Base-by-base conservation (phyloP, 805 yeast species). In the Kazachstania psychrophila region DNA sequence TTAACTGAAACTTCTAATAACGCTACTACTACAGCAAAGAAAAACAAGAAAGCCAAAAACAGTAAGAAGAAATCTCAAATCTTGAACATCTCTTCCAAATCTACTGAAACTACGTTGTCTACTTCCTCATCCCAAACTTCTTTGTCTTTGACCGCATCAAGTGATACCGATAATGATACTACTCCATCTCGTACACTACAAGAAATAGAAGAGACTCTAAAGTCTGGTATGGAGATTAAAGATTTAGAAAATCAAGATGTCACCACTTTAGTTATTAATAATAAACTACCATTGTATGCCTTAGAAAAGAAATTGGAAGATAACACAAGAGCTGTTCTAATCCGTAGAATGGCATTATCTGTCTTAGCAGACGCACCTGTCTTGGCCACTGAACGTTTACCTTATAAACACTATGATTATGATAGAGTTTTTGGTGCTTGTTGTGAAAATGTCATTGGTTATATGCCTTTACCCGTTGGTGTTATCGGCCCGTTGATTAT, bases 371-470 rank as follows among this genome's bases (percentile, higher is more conserved):
- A 77, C 49, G 86, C 94, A 14, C 87, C 95, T 38, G 78, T 85
- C 15, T 68, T 92, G 37, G 79, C 77, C 46, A 64, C 80, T 3
- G 67, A 73, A 25, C 73, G 75, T 45, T 68, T 92, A 46, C 99
- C 99, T 14, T 88, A 76, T 61, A 66, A 69, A 45, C 65, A 75
- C 52, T 92, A 89, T 56, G 96, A 92, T 58, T 92, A 87, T 58
- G 94, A 87, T 57, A 78, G 97, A 46, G 98, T 92, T 6, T 80
- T 88, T 55, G 98, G 98, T 44, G 96, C 98, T 9, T 92, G 99
- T 67, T 92, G 99, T 68, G 99, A 92, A 61, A 92, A 92, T 56
- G 99, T 92, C 40, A 82, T 92, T 60, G 99, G 99, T 22, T 92
- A 70, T 58, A 76, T 89, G 78, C 99, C 98, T 20, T 60, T 92